Evolutionary conservation across 2,329 filamentous ascomycete species (phyloP), one percentile per base, ranked within the genome.

Genomic region (Thermoascus crustaceus): DNA sequence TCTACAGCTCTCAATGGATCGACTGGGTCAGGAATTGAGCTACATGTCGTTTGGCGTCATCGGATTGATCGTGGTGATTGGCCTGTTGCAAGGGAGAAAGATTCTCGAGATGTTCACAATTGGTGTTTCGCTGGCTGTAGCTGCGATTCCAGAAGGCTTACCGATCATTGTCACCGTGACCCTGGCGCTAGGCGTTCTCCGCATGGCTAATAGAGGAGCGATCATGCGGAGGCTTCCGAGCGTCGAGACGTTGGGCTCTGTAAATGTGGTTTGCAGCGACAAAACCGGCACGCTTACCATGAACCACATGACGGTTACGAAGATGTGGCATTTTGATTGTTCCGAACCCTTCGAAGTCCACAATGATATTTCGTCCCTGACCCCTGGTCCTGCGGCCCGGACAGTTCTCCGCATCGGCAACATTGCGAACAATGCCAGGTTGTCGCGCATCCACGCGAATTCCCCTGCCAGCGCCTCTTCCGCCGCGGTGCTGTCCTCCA

Each of bases 161-260:
- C 91, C 91, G 0, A 98, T 98, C 54, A 98, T 98, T 50, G 93
- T 98, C 19, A 98, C 91, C 0, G 91, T 98, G 21, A 98, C 91
- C 0, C 71, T 98, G 37, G 91, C 91, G 24, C 72, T 98, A 9
- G 93, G 91, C 9, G 93, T 98, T 6, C 77, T 98, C 53, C 80
- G 91, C 39, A 98, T 98, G 91, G 93, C 91, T 41, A 86, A 80
- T 54, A 79, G 89, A 50, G 85, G 94, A 57, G 91, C 91, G 6
- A 98, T 98, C 57, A 89, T 98, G 41, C 82, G 91, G 47, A 82
- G 85, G 54, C 82, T 98, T 64, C 93, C 93, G 14, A 96, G 91
- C 60, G 93, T 98, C 6, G 91, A 98, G 60, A 98, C 91, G 0
- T 67, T 98, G 4, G 93, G 93, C 6, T 95, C 88, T n/a, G 91